Conservation (phyloP, 345 rosid species). For the Euphorbia lathyris region DNA sequence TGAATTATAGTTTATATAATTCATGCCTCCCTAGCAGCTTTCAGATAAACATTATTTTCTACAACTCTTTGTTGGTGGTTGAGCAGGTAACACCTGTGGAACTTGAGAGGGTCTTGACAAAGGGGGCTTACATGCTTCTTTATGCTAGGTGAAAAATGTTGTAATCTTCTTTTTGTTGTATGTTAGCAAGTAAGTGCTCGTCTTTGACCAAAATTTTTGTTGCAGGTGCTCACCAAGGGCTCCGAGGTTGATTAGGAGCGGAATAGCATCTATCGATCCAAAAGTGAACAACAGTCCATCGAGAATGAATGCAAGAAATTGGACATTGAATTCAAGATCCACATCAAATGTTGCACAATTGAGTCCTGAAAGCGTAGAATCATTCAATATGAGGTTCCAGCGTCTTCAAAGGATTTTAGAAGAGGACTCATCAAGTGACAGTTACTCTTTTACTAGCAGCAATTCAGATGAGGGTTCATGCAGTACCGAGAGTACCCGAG, state of each 20-base stretch:
- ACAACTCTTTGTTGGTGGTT: conserved; percentile 14
- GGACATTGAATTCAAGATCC: conserved; percentile 30
- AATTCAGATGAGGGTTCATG: conserved; percentile 85
- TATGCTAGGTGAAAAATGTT: conserved; percentile 66
- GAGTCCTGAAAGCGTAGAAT: conserved; percentile 44
- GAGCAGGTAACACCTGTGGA: conserved; percentile 68
- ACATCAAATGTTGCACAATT: conserved; percentile 27
- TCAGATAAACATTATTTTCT: not conserved
- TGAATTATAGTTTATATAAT: not conserved
- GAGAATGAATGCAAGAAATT: conserved; percentile 20
- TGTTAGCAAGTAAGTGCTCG: not conserved
- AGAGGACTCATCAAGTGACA: conserved; percentile 88
- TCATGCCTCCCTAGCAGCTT: not conserved
- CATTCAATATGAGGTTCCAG: conserved; percentile 59
- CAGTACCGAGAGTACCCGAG: conserved; percentile 77
- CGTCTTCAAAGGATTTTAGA: conserved; percentile 58
- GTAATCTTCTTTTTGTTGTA: not conserved
- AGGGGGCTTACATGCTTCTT: conserved; percentile 87
- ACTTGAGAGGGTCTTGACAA: conserved; percentile 57
- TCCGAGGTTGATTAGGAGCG: conserved; percentile 53
- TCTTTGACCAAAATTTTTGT: conserved; percentile 18
- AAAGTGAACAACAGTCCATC: conserved; percentile 31
- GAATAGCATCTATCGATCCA: conserved; percentile 24
- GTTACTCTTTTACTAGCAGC: conserved; percentile 73
- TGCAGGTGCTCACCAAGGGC: conserved; percentile 73